Percentiles rank a stretch among this genome's conserved stretches.
These are phyloP conservation scores for Diplodia intermedia DNA, from an alignment of 2,329 filamentous ascomycete genomes.

Conservation along the genomic window DNA sequence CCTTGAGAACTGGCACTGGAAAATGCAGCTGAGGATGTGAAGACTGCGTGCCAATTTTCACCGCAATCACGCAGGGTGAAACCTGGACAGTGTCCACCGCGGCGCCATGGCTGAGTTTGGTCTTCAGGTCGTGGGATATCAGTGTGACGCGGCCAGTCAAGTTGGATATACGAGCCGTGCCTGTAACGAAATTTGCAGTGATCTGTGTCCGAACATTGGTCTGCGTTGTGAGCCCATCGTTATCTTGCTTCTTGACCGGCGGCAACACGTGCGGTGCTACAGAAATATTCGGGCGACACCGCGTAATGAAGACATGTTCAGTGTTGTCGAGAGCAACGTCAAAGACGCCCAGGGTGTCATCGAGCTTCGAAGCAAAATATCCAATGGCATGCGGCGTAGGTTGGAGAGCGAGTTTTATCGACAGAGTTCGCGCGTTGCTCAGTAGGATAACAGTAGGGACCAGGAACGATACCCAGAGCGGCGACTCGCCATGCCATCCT, in stretches of 20 bases:
- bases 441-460: constrained; percentile 31
- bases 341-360: constrained; percentile 29
- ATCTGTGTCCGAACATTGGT: neutral
- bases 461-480: constrained; percentile 35
- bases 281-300: constrained; percentile 25
- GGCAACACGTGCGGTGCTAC: neutral
- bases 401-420: constrained; percentile 32
- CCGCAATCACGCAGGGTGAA: neutral
- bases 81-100: neutral
- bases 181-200: neutral
- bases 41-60: neutral
- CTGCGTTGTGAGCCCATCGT: neutral
- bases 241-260: neutral
- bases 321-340: constrained; percentile 28
- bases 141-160: neutral
- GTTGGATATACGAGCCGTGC: neutral
- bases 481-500: constrained; percentile 32
- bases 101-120: constrained; percentile 31
- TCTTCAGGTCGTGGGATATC: constrained; percentile 32
- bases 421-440: neutral
- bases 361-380: constrained; percentile 15
- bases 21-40: constrained; percentile 33
- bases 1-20: constrained; percentile 38
- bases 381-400: constrained; percentile 23
- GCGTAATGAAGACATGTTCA: constrained; percentile 40